Base-by-base conservation (phyloP, 1,284 basidiomycete genomes). In the Pseudozyma hubeiensis region DNA sequence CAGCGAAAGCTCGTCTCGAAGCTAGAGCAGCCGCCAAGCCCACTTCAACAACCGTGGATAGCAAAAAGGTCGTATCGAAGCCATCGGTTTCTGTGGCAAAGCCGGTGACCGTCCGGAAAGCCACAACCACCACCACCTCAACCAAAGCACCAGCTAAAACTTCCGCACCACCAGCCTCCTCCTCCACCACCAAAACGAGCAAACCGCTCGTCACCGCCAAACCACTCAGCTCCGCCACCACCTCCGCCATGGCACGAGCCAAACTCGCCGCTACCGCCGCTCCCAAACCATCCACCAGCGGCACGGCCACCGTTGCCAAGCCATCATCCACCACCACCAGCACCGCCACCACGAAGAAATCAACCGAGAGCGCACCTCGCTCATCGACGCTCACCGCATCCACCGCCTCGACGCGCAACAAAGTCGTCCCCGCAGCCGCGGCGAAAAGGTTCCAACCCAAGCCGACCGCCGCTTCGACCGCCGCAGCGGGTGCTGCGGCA, bases 351-450 rank as follows among this genome's bases (percentile, higher is more conserved):
- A 29, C 31, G 55, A 6, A 31, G 31, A 8, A 39, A 39, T 7
- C 1, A 24, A 4, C 16, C 35, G 2, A 24, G 45, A 16, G 7
- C 31, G 19, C 30, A 14, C 30, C 53, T 6, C 6, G 51, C 11
- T 34, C 62, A 13, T 72, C 69, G 13, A 56, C 43, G 0, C 52
- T 62, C 3, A 66, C 60, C 9, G 69, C 69, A 14, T 51, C 64
- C 13, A 72, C 69, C 14, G 69, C 60, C 0, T 72, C 69, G 40
- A 59, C 62, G n/a, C 69, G 69, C 30, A 64, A 64, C 64, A 66
- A 66, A 43, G 45, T 72, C 30, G 62, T 67, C 7, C 64, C 59
- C 10, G 17, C 60, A 13, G 64, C 56, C 2, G 30, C 60, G 5
- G 46, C 53, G 1, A 73, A 64, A 24, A 64, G 61, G 47, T 67